Evolutionary conservation across 2,329 filamentous ascomycete genomes (phyloP), one percentile per base, ranked within the genome.

Genomic region (Plectosphaerella plurivora): DNA sequence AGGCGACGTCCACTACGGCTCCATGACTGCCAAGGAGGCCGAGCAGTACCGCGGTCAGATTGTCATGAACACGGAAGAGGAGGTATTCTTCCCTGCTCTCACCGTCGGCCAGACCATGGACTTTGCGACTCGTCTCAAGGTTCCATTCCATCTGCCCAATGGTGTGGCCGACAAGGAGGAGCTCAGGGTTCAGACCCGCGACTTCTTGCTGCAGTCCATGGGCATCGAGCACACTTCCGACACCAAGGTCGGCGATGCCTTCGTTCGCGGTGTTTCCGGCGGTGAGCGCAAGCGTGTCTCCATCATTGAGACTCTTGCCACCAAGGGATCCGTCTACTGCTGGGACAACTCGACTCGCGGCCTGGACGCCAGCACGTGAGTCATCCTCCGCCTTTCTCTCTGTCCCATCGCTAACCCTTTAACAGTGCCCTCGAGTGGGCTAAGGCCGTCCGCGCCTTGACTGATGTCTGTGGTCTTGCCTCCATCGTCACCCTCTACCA

Each of bases 41-140:
- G 72, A 77, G 63, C 72, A 65, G 11, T 84, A 81, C 58, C 70
- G 75, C 2, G 77, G 79, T 2, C 79, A 86, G 57, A 82, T 86
- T 47, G 76, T 88, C 39, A 77, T 89, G 55, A 91, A 91, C 67
- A 89, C 85, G 18, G 84, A 88, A 3, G 88, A 91, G 62, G 84
- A 77, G 55, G 51, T 75, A 3, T 74, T 75, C 60, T 91, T 88
- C 55, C 84, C 88, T 0, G 80, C 85, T 1, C 70, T 92, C 7
- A 88, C 84, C 1, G 87, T 91, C 2, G 79, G 81, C 4, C 78
- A 89, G 60, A 91, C 88, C 0, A 74, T 91, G 36, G 76, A 82
- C 45, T 91, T 91, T 65, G 88, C 88, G 0, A 82, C 82, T 0
- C 72, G 75, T 1, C 70, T 84, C 53, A 87, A 84, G 63, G 65